Base-by-base conservation (phyloP, 1,284 basidiomycete species). In the Ceratobasidium sp. region DNA sequence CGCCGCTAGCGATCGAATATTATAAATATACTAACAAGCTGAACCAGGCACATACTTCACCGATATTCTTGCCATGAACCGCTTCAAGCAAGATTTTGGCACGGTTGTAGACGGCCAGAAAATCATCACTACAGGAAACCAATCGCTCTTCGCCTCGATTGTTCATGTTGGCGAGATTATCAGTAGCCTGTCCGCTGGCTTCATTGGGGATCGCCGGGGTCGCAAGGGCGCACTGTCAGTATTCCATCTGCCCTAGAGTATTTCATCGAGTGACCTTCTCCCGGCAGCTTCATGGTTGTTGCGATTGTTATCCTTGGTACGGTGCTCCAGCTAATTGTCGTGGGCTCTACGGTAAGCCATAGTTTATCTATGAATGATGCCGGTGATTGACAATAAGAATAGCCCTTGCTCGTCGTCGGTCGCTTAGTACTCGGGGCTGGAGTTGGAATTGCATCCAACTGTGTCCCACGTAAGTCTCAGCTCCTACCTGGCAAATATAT, bases 101-200 rank as follows among this genome's bases (percentile, higher is more conserved):
- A 77, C 80, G 60, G 78, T 79, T 49, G 61, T 81, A 51, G 77
- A 78, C 13, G 80, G 82, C 51, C 64, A 79, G 13, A 81, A 81
- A 71, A 64, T 80, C 44, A 78, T 85, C 55, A 80, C 81, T 1
- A 81, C 83, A 23, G 72, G 71, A 28, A 80, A 84, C 56, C 80
- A 82, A 60, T 82, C 83, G 6, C 80, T 84, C 44, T 78, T 81
- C 58, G 82, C 86, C 9, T 86, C 84, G 13, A 86, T 87, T 79
- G 85, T 87, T 6, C 86, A 87, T 77, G 86, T 86, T 26, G 86
- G 86, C 79, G 86, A 87, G 77, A 82, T 87, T 51, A 79, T 86
- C 69, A 86, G 86, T 26, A 84, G 85, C 1, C 83, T 87, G 15
- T 78, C 82, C 6, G 86, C 86, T 42, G 85, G 84, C 23, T 83